These are phyloP conservation scores for Spencermartinsiella europaea DNA, from an alignment of 805 yeast genomes.

Conservation along the genomic window DNA sequence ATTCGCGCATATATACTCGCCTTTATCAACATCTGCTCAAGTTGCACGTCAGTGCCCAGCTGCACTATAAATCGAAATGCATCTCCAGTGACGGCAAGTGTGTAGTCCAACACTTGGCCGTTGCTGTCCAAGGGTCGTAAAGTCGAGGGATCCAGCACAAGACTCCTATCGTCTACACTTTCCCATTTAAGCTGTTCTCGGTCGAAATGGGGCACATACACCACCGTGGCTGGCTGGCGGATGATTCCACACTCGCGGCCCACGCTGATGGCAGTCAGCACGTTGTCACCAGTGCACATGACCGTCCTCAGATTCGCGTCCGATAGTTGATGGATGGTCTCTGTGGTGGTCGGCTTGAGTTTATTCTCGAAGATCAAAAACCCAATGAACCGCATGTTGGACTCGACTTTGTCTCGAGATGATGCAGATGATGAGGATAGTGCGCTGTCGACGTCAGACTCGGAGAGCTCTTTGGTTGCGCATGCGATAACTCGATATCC, in stretches of 20 bases:
- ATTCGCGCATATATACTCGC: slow-evolving; percentile 86
- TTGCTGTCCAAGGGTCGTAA: slow-evolving; percentile 33
- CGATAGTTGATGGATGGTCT: slow-evolving; percentile 53
- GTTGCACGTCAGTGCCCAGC: slow-evolving; percentile 37
- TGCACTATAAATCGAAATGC: slow-evolving; percentile 72
- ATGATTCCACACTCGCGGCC: slow-evolving; percentile 78
- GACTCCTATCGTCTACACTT: slow-evolving; percentile 39
- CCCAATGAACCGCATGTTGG: slow-evolving; percentile 69
- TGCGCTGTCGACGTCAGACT: slow-evolving; percentile 33
- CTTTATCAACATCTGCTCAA: slow-evolving; percentile 59
- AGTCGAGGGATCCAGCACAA: slow-evolving; percentile 59
- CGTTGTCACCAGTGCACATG: slow-evolving; percentile 98
- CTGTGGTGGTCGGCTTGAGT: slow-evolving; percentile 62
- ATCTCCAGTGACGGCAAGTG: slow-evolving; percentile 89
- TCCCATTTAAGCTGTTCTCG: slow-evolving; percentile 41
- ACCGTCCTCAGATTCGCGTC: slow-evolving; percentile 73
- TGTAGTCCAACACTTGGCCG: slow-evolving; percentile 44
- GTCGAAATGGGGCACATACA: slow-evolving; percentile 62
- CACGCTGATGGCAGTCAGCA: slow-evolving; percentile 90
- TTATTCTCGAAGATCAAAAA: slow-evolving; percentile 91
- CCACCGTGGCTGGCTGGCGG: slow-evolving; percentile 35
- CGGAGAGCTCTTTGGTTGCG: slow-evolving; percentile 55
- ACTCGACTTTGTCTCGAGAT: slow-evolving; percentile 62
- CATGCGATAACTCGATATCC: slow-evolving; percentile 96
- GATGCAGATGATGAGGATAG: not conserved